Percentiles rank a stretch among this genome's conserved stretches.
These are phyloP conservation scores for Porcisia hertigi DNA, from an alignment of 208 protist genomes.

Conservation along the genomic window DNA sequence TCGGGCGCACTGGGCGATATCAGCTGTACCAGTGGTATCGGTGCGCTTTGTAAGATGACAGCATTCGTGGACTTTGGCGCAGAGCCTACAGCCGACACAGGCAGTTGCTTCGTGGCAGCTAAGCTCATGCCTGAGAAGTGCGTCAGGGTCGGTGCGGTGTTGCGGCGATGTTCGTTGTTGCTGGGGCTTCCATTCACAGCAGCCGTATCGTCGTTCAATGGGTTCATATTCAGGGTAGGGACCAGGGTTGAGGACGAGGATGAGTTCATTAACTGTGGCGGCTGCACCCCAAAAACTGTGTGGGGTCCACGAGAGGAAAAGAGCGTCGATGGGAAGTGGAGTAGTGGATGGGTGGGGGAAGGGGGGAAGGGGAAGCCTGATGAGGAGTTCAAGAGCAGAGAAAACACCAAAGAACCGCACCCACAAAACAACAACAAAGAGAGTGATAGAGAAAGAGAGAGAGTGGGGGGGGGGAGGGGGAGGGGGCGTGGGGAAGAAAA, in stretches of 20 bases:
- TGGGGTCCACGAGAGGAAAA: background rate
- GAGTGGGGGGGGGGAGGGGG: background rate
- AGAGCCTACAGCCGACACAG: background rate
- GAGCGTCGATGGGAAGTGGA: background rate
- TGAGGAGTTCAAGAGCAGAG: no score
- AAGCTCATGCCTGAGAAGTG: background rate
- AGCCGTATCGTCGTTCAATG: background rate
- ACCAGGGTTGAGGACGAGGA: background rate
- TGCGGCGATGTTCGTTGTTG: slow-evolving; percentile 6
- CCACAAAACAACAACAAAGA: background rate
- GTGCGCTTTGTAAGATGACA: slow-evolving; percentile 5
- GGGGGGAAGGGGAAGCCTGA: background rate
- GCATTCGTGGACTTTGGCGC: background rate
- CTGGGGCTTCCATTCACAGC: background rate
- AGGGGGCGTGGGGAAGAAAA: background rate
- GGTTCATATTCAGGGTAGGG: background rate
- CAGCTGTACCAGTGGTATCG: slow-evolving; percentile 1
- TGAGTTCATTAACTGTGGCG: background rate
- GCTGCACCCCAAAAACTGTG: background rate
- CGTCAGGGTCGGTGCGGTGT: background rate
- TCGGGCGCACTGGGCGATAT: background rate
- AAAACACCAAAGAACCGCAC: no score
- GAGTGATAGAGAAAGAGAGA: background rate
- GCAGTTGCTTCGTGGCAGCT: background rate
- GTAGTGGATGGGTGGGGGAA: background rate